A percentile compares a stretch with the other conserved stretches of the same genome.
Evolutionary conservation across 1,139 yeast species (phyloP).

Genomic region (Sugiyamaella japonica): DNA sequence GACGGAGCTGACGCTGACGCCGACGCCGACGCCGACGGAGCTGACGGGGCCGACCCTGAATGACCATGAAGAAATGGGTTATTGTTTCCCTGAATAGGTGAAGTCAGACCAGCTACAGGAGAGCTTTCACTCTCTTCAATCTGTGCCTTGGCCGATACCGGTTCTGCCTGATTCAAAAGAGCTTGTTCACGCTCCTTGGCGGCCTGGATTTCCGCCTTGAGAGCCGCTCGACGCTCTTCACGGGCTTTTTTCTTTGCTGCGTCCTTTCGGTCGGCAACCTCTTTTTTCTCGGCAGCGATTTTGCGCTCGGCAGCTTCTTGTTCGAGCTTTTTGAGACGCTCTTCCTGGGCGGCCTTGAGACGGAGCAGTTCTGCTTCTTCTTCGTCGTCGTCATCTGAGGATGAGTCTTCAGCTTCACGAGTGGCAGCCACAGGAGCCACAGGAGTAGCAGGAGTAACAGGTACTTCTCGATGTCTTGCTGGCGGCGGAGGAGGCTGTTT

Average conservation of each 20-base stretch:
- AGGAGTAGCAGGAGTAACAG: constrained; percentile 20
- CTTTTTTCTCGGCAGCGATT: constrained; percentile 44
- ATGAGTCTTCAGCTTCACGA: constrained; percentile 32
- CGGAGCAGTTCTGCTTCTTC: constrained; percentile 50
- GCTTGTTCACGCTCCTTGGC: constrained; percentile 47
- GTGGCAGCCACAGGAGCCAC: constrained; percentile 10
- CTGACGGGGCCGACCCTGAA: too few relatives aligned
- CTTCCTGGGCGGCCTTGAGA: constrained; percentile 46
- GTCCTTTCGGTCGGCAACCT: constrained; percentile 25
- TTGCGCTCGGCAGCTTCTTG: constrained; percentile 30
- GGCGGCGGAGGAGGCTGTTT: constrained; percentile 23
- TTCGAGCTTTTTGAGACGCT: constrained; percentile 33
- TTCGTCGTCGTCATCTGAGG: constrained; percentile 45
- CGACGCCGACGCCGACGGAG: background rate
- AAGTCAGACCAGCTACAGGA: constrained; percentile 18
- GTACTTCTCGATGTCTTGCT: constrained; percentile 14
- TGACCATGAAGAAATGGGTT: constrained; percentile 19
- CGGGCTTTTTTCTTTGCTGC: constrained; percentile 48
- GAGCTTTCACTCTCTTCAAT: background rate
- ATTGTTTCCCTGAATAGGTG: constrained; percentile 15
- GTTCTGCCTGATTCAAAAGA: constrained; percentile 39
- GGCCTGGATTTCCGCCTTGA: constrained; percentile 66
- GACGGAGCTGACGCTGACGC: constrained; percentile 23
- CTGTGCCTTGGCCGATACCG: constrained; percentile 24
- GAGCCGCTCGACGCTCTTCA: constrained; percentile 60